Conservation (phyloP, 192 early-diverging fungal genomes). For the Entophlyctis luteolus region DNA sequence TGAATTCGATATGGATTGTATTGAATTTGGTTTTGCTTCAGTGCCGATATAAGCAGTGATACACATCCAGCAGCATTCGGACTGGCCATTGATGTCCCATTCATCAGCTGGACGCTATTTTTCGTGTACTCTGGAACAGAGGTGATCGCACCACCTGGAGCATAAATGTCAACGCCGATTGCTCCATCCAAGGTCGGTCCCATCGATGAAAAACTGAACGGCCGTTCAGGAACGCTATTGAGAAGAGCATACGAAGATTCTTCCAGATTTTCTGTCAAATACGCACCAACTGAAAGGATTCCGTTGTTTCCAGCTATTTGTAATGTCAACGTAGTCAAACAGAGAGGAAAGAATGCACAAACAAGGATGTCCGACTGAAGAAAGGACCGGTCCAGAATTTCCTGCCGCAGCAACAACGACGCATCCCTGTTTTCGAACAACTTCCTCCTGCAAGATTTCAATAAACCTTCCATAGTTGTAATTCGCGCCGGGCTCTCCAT, state of each 20-base stretch:
- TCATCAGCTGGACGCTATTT: slow-evolving; percentile 69
- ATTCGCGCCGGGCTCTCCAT: slow-evolving; percentile 15
- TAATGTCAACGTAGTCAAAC: not conserved
- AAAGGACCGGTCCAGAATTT: slow-evolving; percentile 87
- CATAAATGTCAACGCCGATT: slow-evolving; percentile 60
- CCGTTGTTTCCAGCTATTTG: slow-evolving; percentile 36
- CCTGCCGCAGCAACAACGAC: slow-evolving; percentile 87
- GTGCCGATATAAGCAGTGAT: slow-evolving; percentile 72
- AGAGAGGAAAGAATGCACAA: slow-evolving; percentile 45
- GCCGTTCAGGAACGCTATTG: slow-evolving; percentile 69
- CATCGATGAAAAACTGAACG: slow-evolving; percentile 85
- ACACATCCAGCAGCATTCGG: slow-evolving; percentile 90
- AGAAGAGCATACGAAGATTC: slow-evolving; percentile 81
- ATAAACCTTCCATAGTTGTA: slow-evolving; percentile 78
- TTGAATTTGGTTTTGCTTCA: slow-evolving; percentile 63
- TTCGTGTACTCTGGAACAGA: slow-evolving; percentile 79
- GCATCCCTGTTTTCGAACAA: slow-evolving; percentile 74
- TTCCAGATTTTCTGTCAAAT: slow-evolving; percentile 79
- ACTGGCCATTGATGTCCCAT: slow-evolving; percentile 92
- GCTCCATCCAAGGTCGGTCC: slow-evolving; percentile 85
- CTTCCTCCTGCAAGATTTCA: slow-evolving; percentile 74
- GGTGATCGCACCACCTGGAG: slow-evolving; percentile 91
- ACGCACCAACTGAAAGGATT: slow-evolving; percentile 91
- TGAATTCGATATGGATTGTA: slow-evolving; percentile 85
- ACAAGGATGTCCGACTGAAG: slow-evolving; percentile 80